A percentile compares a stretch with the other conserved stretches of the same genome.
Evolutionary conservation across 495 filamentous ascomycete genomes (phyloP).

Genomic region (Beverwykella pulmonaria): DNA sequence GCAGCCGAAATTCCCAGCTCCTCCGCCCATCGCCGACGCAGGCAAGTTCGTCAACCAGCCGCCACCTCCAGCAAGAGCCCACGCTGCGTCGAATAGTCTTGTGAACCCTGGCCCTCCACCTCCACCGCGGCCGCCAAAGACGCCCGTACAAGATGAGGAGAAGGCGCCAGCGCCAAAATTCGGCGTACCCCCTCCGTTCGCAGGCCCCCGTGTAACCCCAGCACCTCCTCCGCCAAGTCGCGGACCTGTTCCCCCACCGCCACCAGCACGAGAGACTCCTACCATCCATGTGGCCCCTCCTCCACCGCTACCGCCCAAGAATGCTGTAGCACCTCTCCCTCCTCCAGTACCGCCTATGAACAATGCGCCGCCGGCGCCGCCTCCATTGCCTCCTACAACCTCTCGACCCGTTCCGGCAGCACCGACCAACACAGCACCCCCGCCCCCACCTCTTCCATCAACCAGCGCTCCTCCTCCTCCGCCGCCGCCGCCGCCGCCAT

Average conservation of each 20-base stretch:
- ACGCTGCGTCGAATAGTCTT: conserved; percentile 57
- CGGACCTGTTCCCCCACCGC: conserved; percentile 53
- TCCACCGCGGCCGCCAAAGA: conserved; percentile 86
- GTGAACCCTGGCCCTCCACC: conserved; percentile 74
- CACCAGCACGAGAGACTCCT: conserved; percentile 48
- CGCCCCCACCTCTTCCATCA: conserved; percentile 39
- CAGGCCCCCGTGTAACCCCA: conserved; percentile 64
- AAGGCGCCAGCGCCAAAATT: conserved; percentile 57
- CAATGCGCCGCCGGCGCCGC: conserved; percentile 38
- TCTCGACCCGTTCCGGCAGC: conserved; percentile 42
- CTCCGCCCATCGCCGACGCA: conserved; percentile 82
- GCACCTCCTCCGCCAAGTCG: conserved; percentile 75
- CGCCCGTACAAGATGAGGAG: conserved; percentile 68
- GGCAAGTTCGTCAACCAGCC: conserved; percentile 71
- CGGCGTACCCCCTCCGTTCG: conserved; percentile 82
- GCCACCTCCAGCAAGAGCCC: conserved; percentile 57
- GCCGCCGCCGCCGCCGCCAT: conserved; percentile 39
- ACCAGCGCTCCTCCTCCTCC: conserved; percentile 47
- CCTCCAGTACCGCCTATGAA: conserved; percentile 33
- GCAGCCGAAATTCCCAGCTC: conserved; percentile 67
- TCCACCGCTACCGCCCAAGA: conserved; percentile 74
- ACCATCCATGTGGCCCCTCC: conserved; percentile 53
- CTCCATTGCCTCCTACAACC: conserved; percentile 35
- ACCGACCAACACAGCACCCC: conserved; percentile 63
- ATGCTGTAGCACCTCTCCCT: conserved; percentile 49